Conservation (phyloP, 1,284 basidiomycete genomes). For the Trichosporon sp. region DNA sequence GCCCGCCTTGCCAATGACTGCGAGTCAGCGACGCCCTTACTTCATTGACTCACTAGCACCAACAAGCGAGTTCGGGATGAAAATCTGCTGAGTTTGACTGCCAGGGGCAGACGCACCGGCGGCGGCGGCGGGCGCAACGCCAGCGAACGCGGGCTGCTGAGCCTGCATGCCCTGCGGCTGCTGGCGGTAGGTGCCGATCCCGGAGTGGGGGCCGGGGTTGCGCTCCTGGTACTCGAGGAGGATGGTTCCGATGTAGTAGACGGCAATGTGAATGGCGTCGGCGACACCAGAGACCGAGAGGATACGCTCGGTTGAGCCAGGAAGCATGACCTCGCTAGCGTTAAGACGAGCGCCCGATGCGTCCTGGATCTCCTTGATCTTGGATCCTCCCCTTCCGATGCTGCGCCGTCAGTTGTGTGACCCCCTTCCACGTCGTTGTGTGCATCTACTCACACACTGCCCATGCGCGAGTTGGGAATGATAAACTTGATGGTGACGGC, state of each 20-base stretch:
- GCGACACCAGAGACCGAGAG: constrained; percentile 97
- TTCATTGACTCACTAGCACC: constrained; percentile 62
- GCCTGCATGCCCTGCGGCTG: constrained; percentile 20
- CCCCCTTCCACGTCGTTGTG: neutral
- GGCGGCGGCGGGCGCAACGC: constrained; percentile 15
- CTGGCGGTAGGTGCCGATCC: constrained; percentile 45
- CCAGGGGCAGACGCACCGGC: constrained; percentile 37
- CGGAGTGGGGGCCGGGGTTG: constrained; percentile 32
- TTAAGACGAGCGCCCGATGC: constrained; percentile 93
- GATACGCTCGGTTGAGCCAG: constrained; percentile 98
- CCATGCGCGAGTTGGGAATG: constrained; percentile 99
- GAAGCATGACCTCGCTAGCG: constrained; percentile 96
- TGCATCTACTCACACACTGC: constrained; percentile 63
- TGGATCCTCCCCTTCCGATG: constrained; percentile 93
- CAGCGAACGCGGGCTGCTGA: constrained; percentile 20
- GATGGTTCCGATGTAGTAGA: constrained; percentile 97
- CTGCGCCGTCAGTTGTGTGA: constrained; percentile 22
- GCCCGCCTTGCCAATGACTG: constrained; percentile 93
- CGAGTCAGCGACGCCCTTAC: neutral
- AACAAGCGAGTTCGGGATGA: constrained; percentile 95
- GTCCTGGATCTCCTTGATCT: constrained; percentile 99
- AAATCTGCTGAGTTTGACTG: constrained; percentile 91
- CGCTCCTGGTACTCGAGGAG: constrained; percentile 92
- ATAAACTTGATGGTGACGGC: constrained; percentile 99
- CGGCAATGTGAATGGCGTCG: constrained; percentile 99